phyloP scores from a whole-genome alignment of 768 basidiomycete genomes.

The Kwoniella newhampshirensis region DNA sequence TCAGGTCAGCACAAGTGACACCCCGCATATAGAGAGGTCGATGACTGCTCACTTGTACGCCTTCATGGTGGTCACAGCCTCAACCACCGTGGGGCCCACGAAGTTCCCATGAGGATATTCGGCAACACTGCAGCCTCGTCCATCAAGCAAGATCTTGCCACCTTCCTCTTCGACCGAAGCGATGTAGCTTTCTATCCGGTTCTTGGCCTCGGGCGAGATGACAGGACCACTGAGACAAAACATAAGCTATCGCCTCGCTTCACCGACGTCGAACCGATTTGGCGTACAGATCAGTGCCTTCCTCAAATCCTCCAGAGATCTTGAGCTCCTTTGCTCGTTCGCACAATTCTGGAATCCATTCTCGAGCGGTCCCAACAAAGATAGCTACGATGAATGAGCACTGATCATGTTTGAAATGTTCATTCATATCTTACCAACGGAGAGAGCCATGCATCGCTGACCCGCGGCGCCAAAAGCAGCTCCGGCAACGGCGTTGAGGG shows the following conservation, averaged over 20 bases:
- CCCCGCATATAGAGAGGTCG: too few species aligned
- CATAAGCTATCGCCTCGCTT: background rate
- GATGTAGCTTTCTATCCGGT: conserved; percentile 72
- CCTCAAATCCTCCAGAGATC: conserved; percentile 88
- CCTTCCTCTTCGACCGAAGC: conserved; percentile 63
- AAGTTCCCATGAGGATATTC: conserved; percentile 85
- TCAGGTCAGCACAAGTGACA: background rate
- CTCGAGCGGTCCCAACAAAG: conserved; percentile 72
- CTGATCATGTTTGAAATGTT: background rate
- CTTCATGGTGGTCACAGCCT: conserved; percentile 72
- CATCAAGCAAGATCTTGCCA: conserved; percentile 80
- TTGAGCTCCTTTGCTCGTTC: conserved; percentile 76
- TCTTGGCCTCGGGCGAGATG: conserved; percentile 70
- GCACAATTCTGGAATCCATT: conserved; percentile 83
- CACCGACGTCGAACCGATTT: conserved; percentile 18
- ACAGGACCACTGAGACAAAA: conserved; percentile 53
- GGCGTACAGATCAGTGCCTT: conserved; percentile 74
- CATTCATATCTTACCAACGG: conserved; percentile 68
- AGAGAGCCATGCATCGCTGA: conserved; percentile 95
- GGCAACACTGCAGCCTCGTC: conserved; percentile 66
- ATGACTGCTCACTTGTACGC: conserved; percentile 73
- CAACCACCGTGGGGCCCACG: conserved; percentile 83
- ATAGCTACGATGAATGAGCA: conserved; percentile 53
- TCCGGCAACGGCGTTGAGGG: conserved; percentile 86
- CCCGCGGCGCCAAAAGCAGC: conserved; percentile 97